Evolutionary conservation across 257 asterid genomes (phyloP), one percentile per base, ranked within the genome.

Genomic region (Rubia yunnanensis): DNA sequence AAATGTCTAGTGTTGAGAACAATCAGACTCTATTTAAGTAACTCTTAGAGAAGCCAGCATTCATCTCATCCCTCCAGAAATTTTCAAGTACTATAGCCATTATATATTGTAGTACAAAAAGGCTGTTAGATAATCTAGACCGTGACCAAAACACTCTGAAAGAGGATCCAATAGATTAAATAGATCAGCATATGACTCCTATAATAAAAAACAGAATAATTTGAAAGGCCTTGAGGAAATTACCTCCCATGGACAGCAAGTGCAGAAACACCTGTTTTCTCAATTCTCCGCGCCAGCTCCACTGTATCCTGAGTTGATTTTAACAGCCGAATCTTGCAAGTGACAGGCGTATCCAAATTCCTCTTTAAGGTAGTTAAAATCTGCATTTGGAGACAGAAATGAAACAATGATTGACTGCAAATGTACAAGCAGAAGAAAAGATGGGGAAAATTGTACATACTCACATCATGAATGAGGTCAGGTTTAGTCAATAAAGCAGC

Each of bases 231-330:
- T 38, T 18, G 26, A 4, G 13, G 65, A 20, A 54, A 28, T 44
- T 80, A 91, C 98, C 98, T 91, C 77, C 98, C 98, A 73, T 92
- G 96, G 77, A 92, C 98, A 66, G 91, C 96, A 68, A 92, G 82
- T 61, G 98, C 98, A 72, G 95, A 87, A 70, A 92, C 90, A 26
- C 98, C 98, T 63, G 87, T 81, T 77, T 77, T 92, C 88, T 92
- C 98, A 49, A 92, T 92, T 66, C 87, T 82, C 20, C 92, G 85
- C 36, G 95, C 98, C 72, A 92, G 80, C 74, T 92, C 96, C 66
- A 92, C 96, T 39, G 98, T 92, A 65, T 87, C 92, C 46, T 76
- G 84, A 50, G 96, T 64, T 64, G 88, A 79, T 73, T 89, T 76
- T 49, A 89, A 73, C 55, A 92, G 77, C 39, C 98, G 94, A 60